Base-by-base conservation (phyloP, 345 rosid genomes). In the Arabis hirsuta region DNA sequence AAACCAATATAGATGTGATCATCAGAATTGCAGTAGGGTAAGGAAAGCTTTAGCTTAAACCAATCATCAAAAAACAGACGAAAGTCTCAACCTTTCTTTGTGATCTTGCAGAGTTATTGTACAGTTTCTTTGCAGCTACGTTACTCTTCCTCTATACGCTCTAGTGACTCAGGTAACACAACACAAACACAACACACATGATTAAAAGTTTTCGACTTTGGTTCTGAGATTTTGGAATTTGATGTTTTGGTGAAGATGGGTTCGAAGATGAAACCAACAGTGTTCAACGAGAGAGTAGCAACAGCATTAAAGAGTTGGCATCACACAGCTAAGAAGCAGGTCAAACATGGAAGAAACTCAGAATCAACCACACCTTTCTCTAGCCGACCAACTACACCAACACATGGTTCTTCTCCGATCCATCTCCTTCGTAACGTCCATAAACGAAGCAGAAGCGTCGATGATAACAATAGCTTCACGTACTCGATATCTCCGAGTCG, bases 71-170 rank as follows among this genome's bases (percentile, higher is more conserved):
- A 47, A 56, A 27, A 27, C 57, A 64, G 3, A 1, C 32, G 55
- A 76, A 69, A 68, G 72, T 13, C 53, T 4, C 65, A 39, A 65
- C 3, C 36, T 34, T 73, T 8, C 14, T 9, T 29, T 65, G 13
- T 51, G 8, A 29, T 55, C 4, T 12, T 52, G 19, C 83, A 95
- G 99, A 86, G 78, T 90, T 58, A 5, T 90, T 29, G 83, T 91
- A 48, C 99, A 95, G 79, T 38, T 91, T 62, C 81, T 95, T 2
- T 91, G 98, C 86, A 95, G 99, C 72, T 91, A 95, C 11, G 90
- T 91, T 67, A 95, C 98, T 32, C 96, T 95, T 44, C 99, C 99
- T 62, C 87, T 95, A 0, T 87, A 95, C 46, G 99, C 99, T 44
- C 85, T 91, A 1, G 99, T 95, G 9, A 95, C 96, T 42, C 99